Evolutionary conservation across 2,329 filamentous ascomycete genomes (phyloP), one percentile per base, ranked within the genome.

Genomic region (Ustulina deusta): DNA sequence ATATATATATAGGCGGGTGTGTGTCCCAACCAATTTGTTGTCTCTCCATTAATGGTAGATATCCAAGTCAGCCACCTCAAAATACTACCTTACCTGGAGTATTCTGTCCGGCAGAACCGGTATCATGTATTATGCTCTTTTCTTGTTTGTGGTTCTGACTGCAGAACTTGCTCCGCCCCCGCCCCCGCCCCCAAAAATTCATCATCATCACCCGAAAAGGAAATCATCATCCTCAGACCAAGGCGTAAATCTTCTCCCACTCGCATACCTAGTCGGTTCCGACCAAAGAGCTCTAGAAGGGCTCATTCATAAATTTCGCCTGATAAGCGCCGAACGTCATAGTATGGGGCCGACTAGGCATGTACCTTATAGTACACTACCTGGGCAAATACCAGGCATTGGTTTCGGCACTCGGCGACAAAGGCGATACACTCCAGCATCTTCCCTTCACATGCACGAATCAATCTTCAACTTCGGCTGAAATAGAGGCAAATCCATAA

Each of bases 111-210:
- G 36, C 13, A 29, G 4, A 51, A 29, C 25, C 27, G 46, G 46
- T 51, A 32, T 32, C 22, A 25, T 36, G 11, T 49, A 32, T 29
- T 13, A 1, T 32, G 22, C 38, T 46, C 22, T 15, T 22, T 55
- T 60, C 34, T 49, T 52, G 48, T 64, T 52, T 55, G 64, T 58
- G 58, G 38, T 38, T 48, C 58, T 65, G 48, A 32, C 34, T 44
- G 61, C 54, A 60, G 38, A 56, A 58, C 32, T 60, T 69, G 64
- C 68, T 68, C 58, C 61, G 65, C 68, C 68, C n/a, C n/a, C n/a
- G n/a, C n/a, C n/a, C n/a, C n/a, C n/a, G n/a, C n/a, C n/a, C n/a
- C 54, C 66, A 10, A 49, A 49, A 32, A 69, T 68, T 69, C 68
- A 70, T 70, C 68, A 70, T 70, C 65, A 51, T 22, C 20, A 38